Base-by-base conservation (phyloP, 108 stramenopile genomes). In the Nitzschia inconspicua region DNA sequence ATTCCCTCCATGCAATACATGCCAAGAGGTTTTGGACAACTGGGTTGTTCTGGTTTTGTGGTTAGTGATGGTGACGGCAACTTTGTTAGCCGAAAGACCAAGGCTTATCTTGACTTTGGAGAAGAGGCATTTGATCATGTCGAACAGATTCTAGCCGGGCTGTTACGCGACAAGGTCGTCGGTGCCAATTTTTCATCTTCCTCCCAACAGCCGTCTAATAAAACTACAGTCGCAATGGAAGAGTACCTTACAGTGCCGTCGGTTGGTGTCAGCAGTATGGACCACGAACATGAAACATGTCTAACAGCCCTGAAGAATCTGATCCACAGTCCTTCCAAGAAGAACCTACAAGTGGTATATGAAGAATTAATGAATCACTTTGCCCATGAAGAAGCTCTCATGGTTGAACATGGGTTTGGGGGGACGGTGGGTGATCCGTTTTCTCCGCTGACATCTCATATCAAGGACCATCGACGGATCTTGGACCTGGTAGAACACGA, bases 11-110 rank as follows among this genome's bases (percentile, higher is more conserved):
- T 57, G 22, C 62, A 63, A 10, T 78, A 78, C 42, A 61, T 78
- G 63, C 78, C 75, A 9, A 63, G 63, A n/a, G 78, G 75, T 51
- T 79, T 32, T 47, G 78, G 78, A 1, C 78, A 79, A 35, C 43
- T 79, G 55, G 78, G 78, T 26, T 79, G 78, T 47, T 79, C 78
- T 0, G 78, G 78, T 20, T 79, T 79, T 37, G 44, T 79, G 2
- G 40, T 79, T 19, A 44, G 49, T n/a, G 75, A 76, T 36, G 40
- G 19, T 54, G 19, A 79, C 14, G 78, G 78, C 34, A 67, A 62
- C 53, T 79, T 79, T 52, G 67, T 76, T n/a, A 79, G 66, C 25
- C 75, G 75, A 28, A 79, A 79, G 37, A 73, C 78, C 3, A 47
- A 24, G 34, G 70, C 78, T 0, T 79, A 68, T 65, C 71, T 79